Percentiles rank a stretch among this genome's conserved stretches.
These are phyloP conservation scores for Crotalaria pallida DNA, from an alignment of 306 rosid species.

Conservation along the genomic window DNA sequence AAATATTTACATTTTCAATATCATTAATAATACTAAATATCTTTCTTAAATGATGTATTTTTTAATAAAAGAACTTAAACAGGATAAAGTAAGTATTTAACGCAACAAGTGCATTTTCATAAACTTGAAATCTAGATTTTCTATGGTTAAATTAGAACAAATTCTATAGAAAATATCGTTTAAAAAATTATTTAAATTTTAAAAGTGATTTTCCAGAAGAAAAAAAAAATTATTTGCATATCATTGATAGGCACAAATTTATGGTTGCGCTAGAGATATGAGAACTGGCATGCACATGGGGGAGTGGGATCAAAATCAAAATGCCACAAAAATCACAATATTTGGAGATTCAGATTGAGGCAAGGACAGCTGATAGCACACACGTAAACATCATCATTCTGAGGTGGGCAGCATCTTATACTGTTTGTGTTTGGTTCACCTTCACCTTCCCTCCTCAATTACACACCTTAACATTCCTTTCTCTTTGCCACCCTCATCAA, in stretches of 20 bases:
- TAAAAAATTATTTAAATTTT: too few relatives aligned
- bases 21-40: too few relatives aligned
- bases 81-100: too few relatives aligned
- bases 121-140: too few relatives aligned
- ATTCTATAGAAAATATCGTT: too few relatives aligned
- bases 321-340: neutral
- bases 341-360: constrained; percentile 15
- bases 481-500: neutral
- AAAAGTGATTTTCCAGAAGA: too few relatives aligned
- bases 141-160: too few relatives aligned
- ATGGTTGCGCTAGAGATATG: neutral
- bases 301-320: constrained; percentile 3
- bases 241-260: neutral
- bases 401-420: constrained; percentile 24
- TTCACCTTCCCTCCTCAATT: neutral
- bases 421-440: constrained; percentile 24
- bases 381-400: constrained; percentile 17
- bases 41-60: too few relatives aligned
- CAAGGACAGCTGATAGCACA: constrained; percentile 8
- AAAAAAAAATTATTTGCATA: neutral
- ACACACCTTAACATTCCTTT: neutral
- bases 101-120: too few relatives aligned
- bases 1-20: too few relatives aligned
- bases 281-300: constrained; percentile 41
- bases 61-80: too few relatives aligned